Percentiles rank a stretch among this genome's conserved stretches.
These are phyloP conservation scores for Byssochlamys sp. DNA, from an alignment of 2,329 filamentous ascomycete genomes.

Conservation along the genomic window DNA sequence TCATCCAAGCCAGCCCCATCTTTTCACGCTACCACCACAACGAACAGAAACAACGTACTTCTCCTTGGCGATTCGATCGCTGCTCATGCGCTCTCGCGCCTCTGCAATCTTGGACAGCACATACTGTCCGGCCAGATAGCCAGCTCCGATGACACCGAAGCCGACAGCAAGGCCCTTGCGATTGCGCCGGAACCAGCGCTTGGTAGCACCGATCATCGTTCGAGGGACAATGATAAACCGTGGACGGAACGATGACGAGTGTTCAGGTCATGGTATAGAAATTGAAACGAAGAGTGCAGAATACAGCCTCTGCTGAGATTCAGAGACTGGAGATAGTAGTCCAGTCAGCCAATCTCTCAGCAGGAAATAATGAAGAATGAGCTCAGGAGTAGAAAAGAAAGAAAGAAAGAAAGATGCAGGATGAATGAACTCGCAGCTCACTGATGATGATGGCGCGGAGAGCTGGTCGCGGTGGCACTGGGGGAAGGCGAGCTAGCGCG, in stretches of 20 bases:
- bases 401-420: not conserved
- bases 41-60: constrained; percentile 53
- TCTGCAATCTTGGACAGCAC: constrained; percentile 82
- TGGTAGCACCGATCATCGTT: constrained; percentile 60
- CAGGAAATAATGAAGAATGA: not conserved
- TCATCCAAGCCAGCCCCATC: not conserved
- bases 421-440: not conserved
- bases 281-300: not conserved
- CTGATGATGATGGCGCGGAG: not conserved
- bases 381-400: not conserved
- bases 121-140: constrained; percentile 89
- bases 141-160: constrained; percentile 74
- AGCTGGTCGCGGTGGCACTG: not conserved
- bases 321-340: not conserved
- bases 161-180: constrained; percentile 81
- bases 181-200: constrained; percentile 87
- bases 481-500: not conserved
- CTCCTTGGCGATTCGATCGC: constrained; percentile 88
- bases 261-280: constrained; percentile 7
- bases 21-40: not conserved
- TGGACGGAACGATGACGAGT: not conserved
- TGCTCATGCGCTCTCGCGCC: constrained; percentile 90
- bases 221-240: not conserved
- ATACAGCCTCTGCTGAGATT: not conserved
- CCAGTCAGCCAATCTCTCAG: not conserved